These are phyloP conservation scores for Chloranthus sessilifolius DNA, from an alignment of 164 flowering plant species.

Conservation along the genomic window DNA sequence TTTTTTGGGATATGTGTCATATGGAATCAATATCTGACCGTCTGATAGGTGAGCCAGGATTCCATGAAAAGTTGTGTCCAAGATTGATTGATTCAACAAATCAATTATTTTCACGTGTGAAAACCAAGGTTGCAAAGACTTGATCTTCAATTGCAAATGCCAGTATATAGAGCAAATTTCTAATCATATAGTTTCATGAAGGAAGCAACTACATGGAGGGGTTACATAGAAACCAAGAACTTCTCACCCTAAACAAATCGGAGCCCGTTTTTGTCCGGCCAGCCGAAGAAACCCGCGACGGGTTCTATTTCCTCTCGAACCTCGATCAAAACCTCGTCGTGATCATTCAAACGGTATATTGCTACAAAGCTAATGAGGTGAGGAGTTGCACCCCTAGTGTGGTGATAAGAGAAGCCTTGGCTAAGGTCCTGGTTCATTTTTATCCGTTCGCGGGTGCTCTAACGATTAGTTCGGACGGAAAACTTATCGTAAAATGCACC, in stretches of 20 bases:
- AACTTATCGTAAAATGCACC: conserved; percentile 15
- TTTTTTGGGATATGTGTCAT: too few species aligned
- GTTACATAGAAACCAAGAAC: not conserved
- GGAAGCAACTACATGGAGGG: conserved; percentile 5
- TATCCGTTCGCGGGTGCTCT: conserved; percentile 21
- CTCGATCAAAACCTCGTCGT: conserved; percentile 14
- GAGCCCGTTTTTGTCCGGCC: conserved; percentile 9
- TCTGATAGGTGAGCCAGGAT: too few species aligned
- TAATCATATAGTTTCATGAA: too few species aligned
- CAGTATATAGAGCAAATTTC: too few species aligned
- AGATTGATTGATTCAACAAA: too few species aligned
- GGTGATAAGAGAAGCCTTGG: conserved; percentile 10
- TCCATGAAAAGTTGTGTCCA: too few species aligned
- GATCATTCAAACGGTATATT: conserved; percentile 11
- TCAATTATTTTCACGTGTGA: too few species aligned
- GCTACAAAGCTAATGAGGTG: conserved; percentile 3
- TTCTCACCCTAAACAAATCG: conserved; percentile 1
- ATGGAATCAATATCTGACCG: too few species aligned
- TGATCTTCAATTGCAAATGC: too few species aligned
- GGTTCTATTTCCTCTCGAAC: conserved; percentile 14
- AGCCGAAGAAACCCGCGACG: not conserved
- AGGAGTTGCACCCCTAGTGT: not conserved
- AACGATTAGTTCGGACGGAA: conserved; percentile 10
- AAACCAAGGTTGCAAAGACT: too few species aligned
- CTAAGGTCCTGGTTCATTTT: conserved; percentile 15